These are phyloP conservation scores for Kuraishia hungarica DNA, from an alignment of 805 yeast species.

Conservation along the genomic window DNA sequence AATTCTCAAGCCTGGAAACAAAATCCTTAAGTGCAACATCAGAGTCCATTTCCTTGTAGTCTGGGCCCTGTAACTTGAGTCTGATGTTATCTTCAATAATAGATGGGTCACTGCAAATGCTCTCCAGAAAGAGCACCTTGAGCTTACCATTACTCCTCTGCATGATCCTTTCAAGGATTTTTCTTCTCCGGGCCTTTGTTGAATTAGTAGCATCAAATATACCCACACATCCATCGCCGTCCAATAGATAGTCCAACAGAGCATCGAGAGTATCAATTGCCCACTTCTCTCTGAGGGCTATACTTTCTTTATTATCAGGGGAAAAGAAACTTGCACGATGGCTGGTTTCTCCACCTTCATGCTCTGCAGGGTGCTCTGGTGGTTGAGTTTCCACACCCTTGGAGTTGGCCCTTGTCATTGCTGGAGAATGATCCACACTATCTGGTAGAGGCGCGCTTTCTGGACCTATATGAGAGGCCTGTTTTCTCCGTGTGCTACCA, in stretches of 20 bases:
- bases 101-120: constrained; percentile 73
- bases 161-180: constrained; percentile 48
- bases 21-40: constrained; percentile 75
- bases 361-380: background rate
- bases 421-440: constrained; percentile 9
- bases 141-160: constrained; percentile 50
- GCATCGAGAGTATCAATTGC: constrained; percentile 94
- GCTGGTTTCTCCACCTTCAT: constrained; percentile 11
- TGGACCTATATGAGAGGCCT: constrained; percentile 58
- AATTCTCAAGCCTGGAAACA: constrained; percentile 69
- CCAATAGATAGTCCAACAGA: constrained; percentile 54
- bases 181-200: constrained; percentile 53
- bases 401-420: constrained; percentile 11
- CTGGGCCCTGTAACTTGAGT: constrained; percentile 81
- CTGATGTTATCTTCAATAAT: constrained; percentile 79
- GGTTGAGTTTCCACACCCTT: background rate
- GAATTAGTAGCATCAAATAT: constrained; percentile 83
- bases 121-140: constrained; percentile 78
- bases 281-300: constrained; percentile 80
- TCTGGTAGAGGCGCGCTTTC: constrained; percentile 57
- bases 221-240: constrained; percentile 86
- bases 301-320: constrained; percentile 63
- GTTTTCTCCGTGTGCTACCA: constrained; percentile 86
- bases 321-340: constrained; percentile 84
- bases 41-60: constrained; percentile 75